These are phyloP conservation scores for Xylaria sp. DNA, from an alignment of 2,329 filamentous ascomycete genomes.

Conservation along the genomic window DNA sequence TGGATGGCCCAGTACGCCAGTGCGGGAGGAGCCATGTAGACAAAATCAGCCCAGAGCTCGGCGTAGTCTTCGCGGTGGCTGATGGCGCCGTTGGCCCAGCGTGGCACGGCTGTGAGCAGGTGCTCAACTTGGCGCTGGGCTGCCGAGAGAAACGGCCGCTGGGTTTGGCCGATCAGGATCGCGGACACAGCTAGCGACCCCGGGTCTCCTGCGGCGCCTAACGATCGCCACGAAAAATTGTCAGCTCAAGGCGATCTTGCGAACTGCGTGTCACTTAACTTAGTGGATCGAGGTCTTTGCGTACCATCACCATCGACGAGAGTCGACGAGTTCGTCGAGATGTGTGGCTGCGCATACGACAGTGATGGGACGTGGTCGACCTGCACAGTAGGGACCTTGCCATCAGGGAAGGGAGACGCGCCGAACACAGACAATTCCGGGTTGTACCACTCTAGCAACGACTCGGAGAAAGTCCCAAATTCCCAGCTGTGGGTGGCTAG, in stretches of 20 bases:
- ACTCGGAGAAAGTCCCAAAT: conserved; percentile 44
- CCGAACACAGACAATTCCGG: conserved; percentile 44
- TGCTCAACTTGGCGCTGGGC: conserved; percentile 55
- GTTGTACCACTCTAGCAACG: conserved; percentile 45
- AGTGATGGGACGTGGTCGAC: conserved; percentile 43
- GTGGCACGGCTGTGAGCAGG: conserved; percentile 53
- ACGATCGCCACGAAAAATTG: conserved; percentile 8
- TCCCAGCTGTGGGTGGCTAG: conserved; percentile 47
- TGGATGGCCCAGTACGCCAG: conserved; percentile 59
- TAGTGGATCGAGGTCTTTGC: neutral
- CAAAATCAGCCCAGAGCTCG: conserved; percentile 61
- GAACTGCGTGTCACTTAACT: no score
- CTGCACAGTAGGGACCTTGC: conserved; percentile 51
- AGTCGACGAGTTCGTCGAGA: conserved; percentile 41
- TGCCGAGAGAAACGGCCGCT: conserved; percentile 51
- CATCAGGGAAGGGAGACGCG: conserved; percentile 47
- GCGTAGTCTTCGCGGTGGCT: conserved; percentile 56
- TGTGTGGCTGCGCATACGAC: conserved; percentile 43
- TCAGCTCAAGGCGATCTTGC: no score
- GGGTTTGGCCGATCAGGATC: conserved; percentile 54
- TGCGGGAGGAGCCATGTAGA: conserved; percentile 63
- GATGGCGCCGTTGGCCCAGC: conserved; percentile 59
- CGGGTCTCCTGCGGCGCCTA: conserved; percentile 56
- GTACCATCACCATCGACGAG: conserved; percentile 44
- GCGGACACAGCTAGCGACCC: conserved; percentile 58